phyloP scores from a whole-genome alignment of 2,329 filamentous ascomycete species.

The Rosellinia necatrix region DNA sequence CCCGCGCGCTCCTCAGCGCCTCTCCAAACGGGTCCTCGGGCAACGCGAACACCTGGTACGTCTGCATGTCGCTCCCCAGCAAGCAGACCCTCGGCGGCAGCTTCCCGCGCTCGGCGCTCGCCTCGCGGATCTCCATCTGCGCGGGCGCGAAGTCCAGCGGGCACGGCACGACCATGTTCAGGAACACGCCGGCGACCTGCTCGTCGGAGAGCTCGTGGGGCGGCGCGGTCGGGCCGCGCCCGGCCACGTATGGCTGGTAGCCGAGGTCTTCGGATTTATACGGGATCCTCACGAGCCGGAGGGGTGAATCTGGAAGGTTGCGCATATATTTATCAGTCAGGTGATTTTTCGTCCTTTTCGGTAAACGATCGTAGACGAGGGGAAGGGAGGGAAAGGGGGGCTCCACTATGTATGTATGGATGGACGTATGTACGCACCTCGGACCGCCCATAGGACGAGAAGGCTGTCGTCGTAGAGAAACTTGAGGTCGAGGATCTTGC shows the following conservation, averaged over 20 bases:
- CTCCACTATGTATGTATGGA: conserved; percentile 3
- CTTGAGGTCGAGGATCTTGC: conserved; percentile 64
- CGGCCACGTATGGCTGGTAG: conserved; percentile 43
- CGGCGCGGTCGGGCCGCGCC: conserved; percentile 21
- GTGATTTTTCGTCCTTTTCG: background rate
- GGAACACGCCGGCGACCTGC: conserved; percentile 38
- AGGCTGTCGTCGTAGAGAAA: conserved; percentile 68
- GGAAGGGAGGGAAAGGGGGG: background rate
- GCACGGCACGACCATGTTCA: conserved; percentile 36
- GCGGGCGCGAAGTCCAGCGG: conserved; percentile 46
- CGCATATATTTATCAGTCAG: too few relatives aligned
- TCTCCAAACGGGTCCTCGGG: conserved; percentile 38
- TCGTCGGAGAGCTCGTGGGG: conserved; percentile 39
- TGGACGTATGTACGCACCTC: too few relatives aligned
- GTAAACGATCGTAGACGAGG: too few relatives aligned
- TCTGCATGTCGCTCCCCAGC: conserved; percentile 53
- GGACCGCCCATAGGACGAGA: conserved; percentile 59
- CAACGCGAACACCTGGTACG: conserved; percentile 54
- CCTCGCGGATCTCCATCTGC: conserved; percentile 57
- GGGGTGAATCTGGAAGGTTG: conserved; percentile 31
- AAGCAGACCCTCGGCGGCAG: conserved; percentile 57
- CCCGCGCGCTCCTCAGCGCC: conserved; percentile 8
- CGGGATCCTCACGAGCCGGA: conserved; percentile 44
- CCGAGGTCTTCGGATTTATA: conserved; percentile 43
- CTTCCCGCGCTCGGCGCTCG: conserved; percentile 49